A percentile compares a stretch with the other conserved stretches of the same genome.
Evolutionary conservation across 495 filamentous ascomycete species (phyloP).

Genomic region (Penicillium daleae): DNA sequence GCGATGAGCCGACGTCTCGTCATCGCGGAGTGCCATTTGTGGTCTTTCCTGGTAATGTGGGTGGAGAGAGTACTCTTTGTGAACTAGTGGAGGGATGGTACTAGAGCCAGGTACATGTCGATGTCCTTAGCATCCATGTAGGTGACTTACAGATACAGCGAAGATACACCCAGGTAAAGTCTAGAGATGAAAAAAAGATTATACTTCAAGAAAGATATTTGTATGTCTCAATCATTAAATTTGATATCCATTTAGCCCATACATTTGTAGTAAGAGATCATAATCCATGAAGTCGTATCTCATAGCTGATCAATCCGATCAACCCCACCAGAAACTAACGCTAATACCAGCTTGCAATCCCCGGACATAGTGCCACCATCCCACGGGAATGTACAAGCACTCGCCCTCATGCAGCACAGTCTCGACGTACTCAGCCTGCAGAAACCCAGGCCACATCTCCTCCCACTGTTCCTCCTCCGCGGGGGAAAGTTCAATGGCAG

Average conservation of each 20-base stretch:
- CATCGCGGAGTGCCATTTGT: slow-evolving; percentile 54
- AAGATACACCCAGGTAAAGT: neutral
- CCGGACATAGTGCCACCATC: slow-evolving; percentile 99
- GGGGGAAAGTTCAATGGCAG: slow-evolving; percentile 50
- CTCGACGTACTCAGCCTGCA: slow-evolving; percentile 70
- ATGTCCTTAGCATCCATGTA: too few species aligned
- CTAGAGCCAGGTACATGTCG: too few species aligned
- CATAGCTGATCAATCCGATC: neutral
- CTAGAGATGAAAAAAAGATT: too few species aligned
- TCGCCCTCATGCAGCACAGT: slow-evolving; percentile 80
- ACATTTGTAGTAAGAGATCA: neutral
- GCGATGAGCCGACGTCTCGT: slow-evolving; percentile 51
- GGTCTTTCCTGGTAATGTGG: slow-evolving; percentile 63
- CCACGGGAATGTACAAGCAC: slow-evolving; percentile 86
- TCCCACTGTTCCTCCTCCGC: slow-evolving; percentile 55
- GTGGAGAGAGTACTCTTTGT: slow-evolving; percentile 50
- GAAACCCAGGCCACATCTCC: slow-evolving; percentile 58
- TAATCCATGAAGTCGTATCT: slow-evolving; percentile 9
- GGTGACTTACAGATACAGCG: neutral
- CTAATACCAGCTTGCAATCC: slow-evolving; percentile 87
- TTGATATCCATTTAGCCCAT: neutral
- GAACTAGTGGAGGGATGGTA: slow-evolving; percentile 44
- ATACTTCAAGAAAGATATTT: too few species aligned
- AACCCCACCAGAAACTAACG: slow-evolving; percentile 95
- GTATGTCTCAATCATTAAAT: neutral